Evolutionary conservation across 148 eudicot species (phyloP).

Genomic region (Salicornia ramosissima): DNA sequence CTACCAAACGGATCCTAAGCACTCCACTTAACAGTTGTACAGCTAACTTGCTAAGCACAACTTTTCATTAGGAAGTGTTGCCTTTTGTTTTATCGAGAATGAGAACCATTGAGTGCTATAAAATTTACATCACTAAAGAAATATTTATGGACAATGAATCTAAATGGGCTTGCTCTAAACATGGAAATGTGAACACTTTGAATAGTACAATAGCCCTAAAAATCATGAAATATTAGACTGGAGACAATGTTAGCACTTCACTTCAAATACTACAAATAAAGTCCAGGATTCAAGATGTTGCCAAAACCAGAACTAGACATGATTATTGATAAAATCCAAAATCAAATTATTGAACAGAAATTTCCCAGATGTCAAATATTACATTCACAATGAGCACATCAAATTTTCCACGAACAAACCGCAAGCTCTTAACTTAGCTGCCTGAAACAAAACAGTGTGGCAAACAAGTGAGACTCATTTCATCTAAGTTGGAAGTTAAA

Average conservation of each 20-base stretch:
- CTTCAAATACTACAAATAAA: not conserved
- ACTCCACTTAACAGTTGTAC: no score
- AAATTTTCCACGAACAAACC: slow-evolving; percentile 10
- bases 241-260: not conserved
- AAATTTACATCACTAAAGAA: no score
- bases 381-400: slow-evolving; percentile 2
- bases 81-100: no score
- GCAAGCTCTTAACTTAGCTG: slow-evolving; percentile 6
- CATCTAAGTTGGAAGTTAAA: not conserved
- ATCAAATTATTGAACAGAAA: slow-evolving; percentile 7
- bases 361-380: slow-evolving; percentile 7
- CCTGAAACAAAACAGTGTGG: slow-evolving; percentile 14
- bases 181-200: not conserved
- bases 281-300: not conserved
- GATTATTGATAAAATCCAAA: not conserved
- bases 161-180: not conserved
- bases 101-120: no score
- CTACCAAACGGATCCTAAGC: no score
- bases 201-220: not conserved
- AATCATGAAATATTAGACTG: not conserved
- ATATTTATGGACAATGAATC: no score
- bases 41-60: no score
- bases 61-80: no score
- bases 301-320: not conserved
- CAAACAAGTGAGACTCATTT: slow-evolving; percentile 2